phyloP scores from a whole-genome alignment of 352 stramenopile species.

The Globisporangium sylvaticum region DNA sequence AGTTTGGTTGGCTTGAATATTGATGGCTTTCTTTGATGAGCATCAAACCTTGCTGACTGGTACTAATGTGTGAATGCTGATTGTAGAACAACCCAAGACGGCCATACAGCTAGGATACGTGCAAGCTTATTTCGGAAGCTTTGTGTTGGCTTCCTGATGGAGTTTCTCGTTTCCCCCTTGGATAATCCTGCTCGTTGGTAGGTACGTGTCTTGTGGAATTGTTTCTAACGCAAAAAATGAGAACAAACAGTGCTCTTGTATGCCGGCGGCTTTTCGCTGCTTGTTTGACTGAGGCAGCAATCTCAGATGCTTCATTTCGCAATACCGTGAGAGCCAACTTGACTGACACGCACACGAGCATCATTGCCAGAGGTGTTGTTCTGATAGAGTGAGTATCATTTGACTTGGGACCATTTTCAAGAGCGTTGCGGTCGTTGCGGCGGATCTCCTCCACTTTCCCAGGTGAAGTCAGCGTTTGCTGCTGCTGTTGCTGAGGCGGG shows the following conservation, averaged over 20 bases:
- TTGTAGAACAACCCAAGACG: conserved; percentile 19
- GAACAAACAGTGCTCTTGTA: background rate
- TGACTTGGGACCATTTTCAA: no score
- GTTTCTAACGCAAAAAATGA: background rate
- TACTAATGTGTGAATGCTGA: background rate
- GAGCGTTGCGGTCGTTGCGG: background rate
- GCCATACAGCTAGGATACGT: conserved; percentile 14
- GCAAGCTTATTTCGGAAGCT: background rate
- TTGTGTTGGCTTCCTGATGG: background rate
- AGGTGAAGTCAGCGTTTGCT: background rate
- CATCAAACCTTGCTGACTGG: background rate
- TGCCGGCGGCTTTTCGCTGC: background rate
- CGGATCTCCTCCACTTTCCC: conserved; percentile 17
- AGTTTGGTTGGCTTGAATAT: background rate
- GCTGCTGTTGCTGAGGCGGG: background rate
- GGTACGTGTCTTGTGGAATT: background rate
- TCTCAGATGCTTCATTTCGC: background rate
- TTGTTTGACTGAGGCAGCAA: background rate
- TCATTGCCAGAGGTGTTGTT: no score
- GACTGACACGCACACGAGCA: no score
- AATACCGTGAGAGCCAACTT: no score
- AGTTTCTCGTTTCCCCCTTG: background rate
- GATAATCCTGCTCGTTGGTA: background rate
- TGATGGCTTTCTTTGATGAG: background rate
- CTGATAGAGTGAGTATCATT: no score